Evolutionary conservation across 306 rosid species (phyloP).

Genomic region (Cucumis melo): DNA sequence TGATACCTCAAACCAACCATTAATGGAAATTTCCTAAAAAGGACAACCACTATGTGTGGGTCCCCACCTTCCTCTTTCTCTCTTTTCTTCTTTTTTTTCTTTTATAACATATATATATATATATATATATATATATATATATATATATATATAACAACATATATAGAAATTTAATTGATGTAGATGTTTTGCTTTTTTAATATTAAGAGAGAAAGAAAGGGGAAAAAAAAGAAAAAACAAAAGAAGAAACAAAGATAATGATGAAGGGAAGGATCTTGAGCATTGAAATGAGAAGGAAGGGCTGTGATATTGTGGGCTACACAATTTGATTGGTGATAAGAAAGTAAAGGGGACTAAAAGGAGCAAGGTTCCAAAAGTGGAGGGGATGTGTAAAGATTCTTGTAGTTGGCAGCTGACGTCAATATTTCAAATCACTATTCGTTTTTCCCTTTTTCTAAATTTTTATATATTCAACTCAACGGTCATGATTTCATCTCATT

Average conservation of each 20-base stretch:
- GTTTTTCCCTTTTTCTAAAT: not conserved
- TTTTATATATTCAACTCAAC: not conserved
- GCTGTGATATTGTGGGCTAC: not conserved
- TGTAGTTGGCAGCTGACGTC: not conserved
- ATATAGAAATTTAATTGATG: not conserved
- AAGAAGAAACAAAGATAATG: not conserved
- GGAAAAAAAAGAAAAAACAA: no score
- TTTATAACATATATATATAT: not conserved
- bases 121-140: no score
- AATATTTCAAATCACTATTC: not conserved
- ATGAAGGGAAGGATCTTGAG: not conserved
- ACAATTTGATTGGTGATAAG: not conserved
- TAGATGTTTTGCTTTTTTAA: not conserved
- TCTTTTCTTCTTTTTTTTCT: not conserved
- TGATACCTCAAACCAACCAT: conserved; percentile 6
- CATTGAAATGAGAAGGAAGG: not conserved
- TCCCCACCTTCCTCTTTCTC: not conserved
- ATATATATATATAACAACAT: no score
- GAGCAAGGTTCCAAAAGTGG: conserved; percentile 1
- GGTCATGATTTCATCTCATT: not conserved
- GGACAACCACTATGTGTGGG: not conserved
- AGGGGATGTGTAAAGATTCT: not conserved
- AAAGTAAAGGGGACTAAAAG: not conserved
- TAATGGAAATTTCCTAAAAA: not conserved
- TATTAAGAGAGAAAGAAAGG: not conserved